Evolutionary conservation across 352 stramenopile species (phyloP).

Genomic region (Saprolegnia diclina): DNA sequence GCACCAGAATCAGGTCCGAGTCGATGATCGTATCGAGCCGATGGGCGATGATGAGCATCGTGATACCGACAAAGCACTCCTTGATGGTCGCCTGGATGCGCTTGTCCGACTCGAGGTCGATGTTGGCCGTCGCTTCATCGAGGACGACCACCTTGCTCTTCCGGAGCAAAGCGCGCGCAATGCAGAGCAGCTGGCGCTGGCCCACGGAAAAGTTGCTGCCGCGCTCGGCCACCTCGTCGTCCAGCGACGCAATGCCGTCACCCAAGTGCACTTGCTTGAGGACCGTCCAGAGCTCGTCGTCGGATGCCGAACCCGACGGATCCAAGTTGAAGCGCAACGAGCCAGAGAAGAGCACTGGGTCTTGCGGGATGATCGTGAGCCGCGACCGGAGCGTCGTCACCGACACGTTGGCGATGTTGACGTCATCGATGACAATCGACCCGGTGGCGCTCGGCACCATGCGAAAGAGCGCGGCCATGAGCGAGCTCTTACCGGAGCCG

Average conservation of each 20-base stretch:
- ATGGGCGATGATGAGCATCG: slow-evolving; percentile 95
- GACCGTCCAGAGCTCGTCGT: slow-evolving; percentile 44
- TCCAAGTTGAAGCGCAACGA: slow-evolving; percentile 90
- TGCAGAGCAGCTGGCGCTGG: slow-evolving; percentile 92
- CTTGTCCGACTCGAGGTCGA: slow-evolving; percentile 85
- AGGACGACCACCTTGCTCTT: slow-evolving; percentile 87
- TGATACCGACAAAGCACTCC: slow-evolving; percentile 79
- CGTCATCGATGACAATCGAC: slow-evolving; percentile 81
- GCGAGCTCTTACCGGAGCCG: slow-evolving; percentile 54
- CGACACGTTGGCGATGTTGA: slow-evolving; percentile 56
- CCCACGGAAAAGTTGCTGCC: slow-evolving; percentile 94
- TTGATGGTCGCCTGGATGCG: slow-evolving; percentile 76
- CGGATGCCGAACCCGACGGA: slow-evolving; percentile 71
- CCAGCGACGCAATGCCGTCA: slow-evolving; percentile 45
- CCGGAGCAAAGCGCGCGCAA: slow-evolving; percentile 89
- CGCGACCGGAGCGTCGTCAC: slow-evolving; percentile 42
- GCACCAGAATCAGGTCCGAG: slow-evolving; percentile 93
- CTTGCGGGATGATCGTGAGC: slow-evolving; percentile 72
- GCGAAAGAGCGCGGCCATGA: slow-evolving; percentile 67
- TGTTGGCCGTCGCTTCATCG: slow-evolving; percentile 92
- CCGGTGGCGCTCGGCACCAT: slow-evolving; percentile 40
- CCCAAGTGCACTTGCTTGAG: slow-evolving; percentile 40
- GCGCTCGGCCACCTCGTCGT: slow-evolving; percentile 83
- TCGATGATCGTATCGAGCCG: slow-evolving; percentile 97
- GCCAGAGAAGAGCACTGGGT: slow-evolving; percentile 90